Evolutionary conservation across 495 filamentous ascomycete species (phyloP).

Genomic region (Penicillium coffeae): DNA sequence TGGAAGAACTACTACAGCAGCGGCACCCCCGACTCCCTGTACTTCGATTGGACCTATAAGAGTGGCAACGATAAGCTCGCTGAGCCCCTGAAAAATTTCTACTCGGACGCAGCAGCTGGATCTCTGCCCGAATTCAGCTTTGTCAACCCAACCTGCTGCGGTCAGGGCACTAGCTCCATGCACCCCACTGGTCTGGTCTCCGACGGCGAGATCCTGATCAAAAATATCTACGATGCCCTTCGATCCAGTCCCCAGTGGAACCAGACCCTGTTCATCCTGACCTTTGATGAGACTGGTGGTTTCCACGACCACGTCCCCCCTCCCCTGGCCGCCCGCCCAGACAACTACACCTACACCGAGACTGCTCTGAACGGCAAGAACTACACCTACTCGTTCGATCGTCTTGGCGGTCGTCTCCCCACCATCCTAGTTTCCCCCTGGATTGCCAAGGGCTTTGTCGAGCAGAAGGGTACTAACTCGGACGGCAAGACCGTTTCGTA

Average conservation of each 20-base stretch:
- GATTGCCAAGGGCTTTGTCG: constrained; percentile 39
- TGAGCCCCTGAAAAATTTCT: constrained; percentile 31
- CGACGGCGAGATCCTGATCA: constrained; percentile 46
- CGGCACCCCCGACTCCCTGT: constrained; percentile 19
- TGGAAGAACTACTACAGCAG: constrained; percentile 46
- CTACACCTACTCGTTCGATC: constrained; percentile 45
- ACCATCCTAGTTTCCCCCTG: constrained; percentile 50
- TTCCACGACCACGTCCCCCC: constrained; percentile 50
- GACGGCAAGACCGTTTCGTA: constrained; percentile 32
- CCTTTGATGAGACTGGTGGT: constrained; percentile 49
- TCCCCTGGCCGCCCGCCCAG: constrained; percentile 35
- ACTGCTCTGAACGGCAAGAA: constrained; percentile 34
- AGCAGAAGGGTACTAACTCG: constrained; percentile 41
- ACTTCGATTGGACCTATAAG: constrained; percentile 42
- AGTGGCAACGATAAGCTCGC: constrained; percentile 31
- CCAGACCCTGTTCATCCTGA: constrained; percentile 44
- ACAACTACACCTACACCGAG: constrained; percentile 43
- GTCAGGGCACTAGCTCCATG: constrained; percentile 41
- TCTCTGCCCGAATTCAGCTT: constrained; percentile 45
- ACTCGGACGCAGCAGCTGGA: constrained; percentile 35
- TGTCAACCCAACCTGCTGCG: constrained; percentile 52
- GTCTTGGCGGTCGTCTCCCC: constrained; percentile 46
- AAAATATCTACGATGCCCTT: constrained; percentile 47
- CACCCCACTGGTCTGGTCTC: constrained; percentile 45
- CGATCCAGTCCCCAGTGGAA: constrained; percentile 44